Conservation (phyloP, 2,329 filamentous ascomycete genomes). For the Samsoniella hepiali region DNA sequence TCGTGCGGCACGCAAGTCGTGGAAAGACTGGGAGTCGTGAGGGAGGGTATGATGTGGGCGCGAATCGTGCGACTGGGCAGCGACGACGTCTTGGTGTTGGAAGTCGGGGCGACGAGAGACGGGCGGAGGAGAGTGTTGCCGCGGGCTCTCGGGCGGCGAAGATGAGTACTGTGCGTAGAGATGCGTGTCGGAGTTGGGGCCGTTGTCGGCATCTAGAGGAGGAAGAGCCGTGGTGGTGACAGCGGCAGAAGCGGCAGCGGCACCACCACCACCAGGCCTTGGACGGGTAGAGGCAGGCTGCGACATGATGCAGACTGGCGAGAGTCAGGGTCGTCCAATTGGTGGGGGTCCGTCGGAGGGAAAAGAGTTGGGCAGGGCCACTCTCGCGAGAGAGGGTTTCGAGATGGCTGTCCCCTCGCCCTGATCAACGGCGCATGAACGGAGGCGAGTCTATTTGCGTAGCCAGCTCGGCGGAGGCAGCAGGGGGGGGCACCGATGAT, state of each 20-base stretch:
- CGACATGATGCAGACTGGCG: constrained; percentile 17
- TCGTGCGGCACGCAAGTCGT: background rate
- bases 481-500: constrained; percentile 1
- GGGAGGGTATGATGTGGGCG: background rate
- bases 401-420: constrained; percentile 40
- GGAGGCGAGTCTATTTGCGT: constrained; percentile 3
- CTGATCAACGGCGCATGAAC: constrained; percentile 47
- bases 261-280: background rate
- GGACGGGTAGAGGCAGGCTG: constrained; percentile 10
- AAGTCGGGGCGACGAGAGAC: background rate
- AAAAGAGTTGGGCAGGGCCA: constrained; percentile 8
- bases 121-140: constrained; percentile 9
- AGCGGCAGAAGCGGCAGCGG: background rate
- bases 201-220: constrained; percentile 3
- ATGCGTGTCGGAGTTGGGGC: background rate
- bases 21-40: background rate
- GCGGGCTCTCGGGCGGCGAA: constrained; percentile 10
- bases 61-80: background rate
- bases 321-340: constrained; percentile 10
- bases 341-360: constrained; percentile 5
- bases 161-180: constrained; percentile 4
- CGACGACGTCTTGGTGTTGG: background rate
- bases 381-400: constrained; percentile 30
- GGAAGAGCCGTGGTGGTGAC: background rate
- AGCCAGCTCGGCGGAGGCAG: constrained; percentile 13